A percentile compares a stretch with the other conserved stretches of the same genome.
These are phyloP conservation scores for Ogataea wickerhamii DNA, from an alignment of 805 yeast species.

Conservation along the genomic window DNA sequence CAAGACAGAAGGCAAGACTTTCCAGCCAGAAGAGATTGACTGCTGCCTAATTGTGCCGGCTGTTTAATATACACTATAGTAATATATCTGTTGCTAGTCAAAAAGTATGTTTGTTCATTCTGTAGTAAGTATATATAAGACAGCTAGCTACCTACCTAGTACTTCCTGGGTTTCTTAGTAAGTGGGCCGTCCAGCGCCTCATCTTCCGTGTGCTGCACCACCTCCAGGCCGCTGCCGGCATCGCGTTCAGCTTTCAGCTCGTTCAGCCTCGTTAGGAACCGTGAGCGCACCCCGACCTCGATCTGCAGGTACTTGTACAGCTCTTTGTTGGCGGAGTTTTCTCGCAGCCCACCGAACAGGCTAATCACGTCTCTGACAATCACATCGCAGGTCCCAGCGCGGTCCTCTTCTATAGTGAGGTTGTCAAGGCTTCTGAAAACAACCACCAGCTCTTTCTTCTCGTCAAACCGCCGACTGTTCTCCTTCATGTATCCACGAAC, in stretches of 20 bases:
- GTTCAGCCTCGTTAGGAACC: constrained; percentile 13
- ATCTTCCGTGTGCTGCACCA: constrained; percentile 4
- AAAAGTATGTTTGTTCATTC: no score
- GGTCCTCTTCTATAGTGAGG: constrained; percentile 26
- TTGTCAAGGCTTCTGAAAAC: constrained; percentile 21
- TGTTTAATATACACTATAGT: constrained; percentile 5
- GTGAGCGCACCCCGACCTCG: constrained; percentile 12
- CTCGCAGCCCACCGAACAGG: constrained; percentile 18
- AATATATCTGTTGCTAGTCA: constrained; percentile 13
- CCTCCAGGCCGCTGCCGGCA: constrained; percentile 20
- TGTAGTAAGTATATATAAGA: no score
- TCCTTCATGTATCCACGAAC: constrained; percentile 9
- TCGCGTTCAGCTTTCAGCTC: constrained; percentile 6
- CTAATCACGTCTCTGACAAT: constrained; percentile 21
- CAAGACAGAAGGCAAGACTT: constrained; percentile 91
- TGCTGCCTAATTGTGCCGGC: constrained; percentile 41
- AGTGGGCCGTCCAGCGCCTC: no score
- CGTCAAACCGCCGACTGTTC: constrained; percentile 7
- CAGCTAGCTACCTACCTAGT: no score
- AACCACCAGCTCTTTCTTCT: constrained; percentile 14
- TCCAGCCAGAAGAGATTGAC: constrained; percentile 84
- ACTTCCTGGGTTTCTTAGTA: no score
- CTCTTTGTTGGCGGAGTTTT: constrained; percentile 22
- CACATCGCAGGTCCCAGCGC: constrained; percentile 11
- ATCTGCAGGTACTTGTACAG: constrained; percentile 24